These are phyloP conservation scores for Phytophthora melonis DNA, from an alignment of 352 stramenopile species.

Conservation along the genomic window DNA sequence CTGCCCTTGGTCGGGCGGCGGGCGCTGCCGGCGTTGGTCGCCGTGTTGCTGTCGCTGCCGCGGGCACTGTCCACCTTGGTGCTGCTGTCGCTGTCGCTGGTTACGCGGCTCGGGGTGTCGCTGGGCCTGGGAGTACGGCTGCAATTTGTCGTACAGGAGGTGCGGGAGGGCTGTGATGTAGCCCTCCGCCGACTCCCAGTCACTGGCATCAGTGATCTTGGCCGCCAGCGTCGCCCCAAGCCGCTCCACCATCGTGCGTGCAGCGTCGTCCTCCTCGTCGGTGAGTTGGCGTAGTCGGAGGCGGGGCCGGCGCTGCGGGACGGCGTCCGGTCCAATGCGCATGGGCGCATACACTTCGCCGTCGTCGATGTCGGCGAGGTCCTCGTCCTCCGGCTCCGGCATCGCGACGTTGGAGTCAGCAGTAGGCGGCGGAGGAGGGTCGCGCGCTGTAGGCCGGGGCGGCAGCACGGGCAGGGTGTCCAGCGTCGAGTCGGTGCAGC, in stretches of 20 bases:
- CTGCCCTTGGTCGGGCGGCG: no score
- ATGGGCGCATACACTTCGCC: constrained; percentile 9
- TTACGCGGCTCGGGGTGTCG: not conserved
- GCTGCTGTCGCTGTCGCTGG: not conserved
- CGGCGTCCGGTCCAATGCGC: not conserved
- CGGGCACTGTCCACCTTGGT: not conserved
- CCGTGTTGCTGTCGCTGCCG: no score
- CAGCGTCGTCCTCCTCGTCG: not conserved
- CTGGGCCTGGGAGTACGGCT: not conserved
- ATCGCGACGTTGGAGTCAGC: not conserved
- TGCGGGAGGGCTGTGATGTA: not conserved
- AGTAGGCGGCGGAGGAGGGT: not conserved
- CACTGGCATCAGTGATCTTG: constrained; percentile 21
- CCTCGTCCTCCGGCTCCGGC: not conserved
- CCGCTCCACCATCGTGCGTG: not conserved
- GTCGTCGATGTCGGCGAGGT: not conserved
- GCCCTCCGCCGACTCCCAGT: constrained; percentile 8
- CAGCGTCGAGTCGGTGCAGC: no score
- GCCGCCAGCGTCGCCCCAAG: not conserved
- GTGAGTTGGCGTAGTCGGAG: not conserved
- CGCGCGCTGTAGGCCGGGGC: no score
- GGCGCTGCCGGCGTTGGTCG: no score
- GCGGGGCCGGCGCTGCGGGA: not conserved
- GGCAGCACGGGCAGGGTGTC: no score
- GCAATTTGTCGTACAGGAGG: not conserved